Evolutionary conservation across 1,284 basidiomycete genomes (phyloP).

Genomic region (Tylopilus sp.): DNA sequence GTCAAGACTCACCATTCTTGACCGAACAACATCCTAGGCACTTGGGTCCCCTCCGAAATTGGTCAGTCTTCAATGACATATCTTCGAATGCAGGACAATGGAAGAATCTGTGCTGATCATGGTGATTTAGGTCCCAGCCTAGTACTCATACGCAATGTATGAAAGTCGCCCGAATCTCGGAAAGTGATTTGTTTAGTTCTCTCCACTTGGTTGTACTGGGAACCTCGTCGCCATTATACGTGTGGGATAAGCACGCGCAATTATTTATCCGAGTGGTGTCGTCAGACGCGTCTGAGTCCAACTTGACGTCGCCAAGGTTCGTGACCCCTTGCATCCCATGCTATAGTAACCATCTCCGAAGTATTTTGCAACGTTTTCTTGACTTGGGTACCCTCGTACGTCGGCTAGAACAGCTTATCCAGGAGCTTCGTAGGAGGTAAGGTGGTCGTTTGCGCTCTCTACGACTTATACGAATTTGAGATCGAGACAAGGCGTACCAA

Average conservation of each 20-base stretch:
- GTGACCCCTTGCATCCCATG: background rate
- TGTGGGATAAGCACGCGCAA: conserved; percentile 55
- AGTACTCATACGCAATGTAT: conserved; percentile 39
- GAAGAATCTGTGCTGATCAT: conserved; percentile 7
- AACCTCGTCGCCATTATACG: conserved; percentile 60
- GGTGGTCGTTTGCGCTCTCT: background rate
- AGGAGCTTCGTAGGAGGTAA: conserved; percentile 47
- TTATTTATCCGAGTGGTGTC: conserved; percentile 46
- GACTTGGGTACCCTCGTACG: conserved; percentile 62
- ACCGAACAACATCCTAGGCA: conserved; percentile 58
- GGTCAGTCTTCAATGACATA: conserved; percentile 43
- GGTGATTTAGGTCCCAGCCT: conserved; percentile 40
- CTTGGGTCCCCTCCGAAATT: conserved; percentile 53
- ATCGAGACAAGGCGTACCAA: conserved; percentile 43
- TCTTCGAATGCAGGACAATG: background rate
- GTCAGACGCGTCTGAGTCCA: conserved; percentile 38
- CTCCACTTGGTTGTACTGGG: conserved; percentile 60
- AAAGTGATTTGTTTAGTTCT: conserved; percentile 48
- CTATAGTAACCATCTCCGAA: conserved; percentile 26
- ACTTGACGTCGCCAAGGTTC: conserved; percentile 55
- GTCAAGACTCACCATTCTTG: conserved; percentile 51
- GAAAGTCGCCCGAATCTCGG: conserved; percentile 44
- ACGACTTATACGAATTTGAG: conserved; percentile 3
- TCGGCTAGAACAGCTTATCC: conserved; percentile 57
- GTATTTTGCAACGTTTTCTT: conserved; percentile 59